Evolutionary conservation across 352 stramenopile genomes (phyloP).

Genomic region (Phytophthora syringae): DNA sequence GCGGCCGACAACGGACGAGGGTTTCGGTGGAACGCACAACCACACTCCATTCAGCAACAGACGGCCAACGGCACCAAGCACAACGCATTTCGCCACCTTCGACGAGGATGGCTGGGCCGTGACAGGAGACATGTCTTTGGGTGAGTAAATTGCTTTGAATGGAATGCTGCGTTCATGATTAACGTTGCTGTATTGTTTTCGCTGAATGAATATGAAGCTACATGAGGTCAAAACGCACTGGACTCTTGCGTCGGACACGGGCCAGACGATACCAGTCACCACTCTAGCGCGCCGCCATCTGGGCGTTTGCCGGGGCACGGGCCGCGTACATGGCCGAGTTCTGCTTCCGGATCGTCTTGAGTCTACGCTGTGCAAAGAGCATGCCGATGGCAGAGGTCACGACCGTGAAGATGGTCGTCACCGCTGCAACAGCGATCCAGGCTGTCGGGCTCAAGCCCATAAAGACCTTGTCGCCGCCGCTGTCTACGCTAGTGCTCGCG

Average conservation of each 20-base stretch:
- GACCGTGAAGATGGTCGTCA: slow-evolving; percentile 57
- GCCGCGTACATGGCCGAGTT: slow-evolving; percentile 48
- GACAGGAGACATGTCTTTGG: too few species aligned
- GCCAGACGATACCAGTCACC: background rate
- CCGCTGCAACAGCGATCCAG: slow-evolving; percentile 68
- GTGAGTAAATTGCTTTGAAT: too few species aligned
- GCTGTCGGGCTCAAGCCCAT: slow-evolving; percentile 52
- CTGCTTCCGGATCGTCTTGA: slow-evolving; percentile 57
- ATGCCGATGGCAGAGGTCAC: slow-evolving; percentile 59
- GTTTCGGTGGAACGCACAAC: background rate
- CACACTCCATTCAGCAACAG: background rate
- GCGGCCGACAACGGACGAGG: background rate
- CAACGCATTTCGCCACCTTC: too few species aligned
- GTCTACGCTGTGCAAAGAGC: slow-evolving; percentile 47
- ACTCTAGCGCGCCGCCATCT: slow-evolving; percentile 12
- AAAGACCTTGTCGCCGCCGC: slow-evolving; percentile 68
- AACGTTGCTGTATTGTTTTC: slow-evolving; percentile 21
- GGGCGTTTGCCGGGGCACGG: slow-evolving; percentile 30
- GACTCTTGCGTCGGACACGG: background rate
- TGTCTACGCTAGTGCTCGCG: slow-evolving; percentile 54
- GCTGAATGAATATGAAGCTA: slow-evolving; percentile 18
- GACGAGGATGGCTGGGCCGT: too few species aligned
- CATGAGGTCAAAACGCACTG: slow-evolving; percentile 20
- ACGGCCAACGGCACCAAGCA: too few species aligned
- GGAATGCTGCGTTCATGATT: slow-evolving; percentile 7